A percentile compares a stretch with the other conserved stretches of the same genome.
phyloP scores from a whole-genome alignment of 78 protist species.

The Dictyostelium capitatum region DNA sequence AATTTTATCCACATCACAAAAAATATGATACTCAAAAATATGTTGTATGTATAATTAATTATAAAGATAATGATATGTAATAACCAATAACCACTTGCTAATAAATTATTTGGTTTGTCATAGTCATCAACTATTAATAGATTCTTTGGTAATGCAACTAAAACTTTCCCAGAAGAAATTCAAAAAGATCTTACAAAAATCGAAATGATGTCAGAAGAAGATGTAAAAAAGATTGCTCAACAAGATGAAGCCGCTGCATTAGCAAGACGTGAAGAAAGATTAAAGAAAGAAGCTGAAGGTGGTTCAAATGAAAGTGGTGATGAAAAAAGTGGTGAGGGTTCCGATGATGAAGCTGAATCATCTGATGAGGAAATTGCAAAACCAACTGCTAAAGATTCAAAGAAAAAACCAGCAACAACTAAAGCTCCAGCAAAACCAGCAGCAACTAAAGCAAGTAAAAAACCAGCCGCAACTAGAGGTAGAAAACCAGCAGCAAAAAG shows the following conservation, averaged over 20 bases:
- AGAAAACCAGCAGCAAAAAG: not conserved
- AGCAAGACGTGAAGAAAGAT: not conserved
- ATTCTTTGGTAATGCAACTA: conserved; percentile 59
- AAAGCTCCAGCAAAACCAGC: not conserved
- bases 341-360: not conserved
- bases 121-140: conserved; percentile 23
- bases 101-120: not conserved
- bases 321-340: not conserved
- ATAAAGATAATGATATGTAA: not conserved
- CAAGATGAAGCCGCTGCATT: not conserved
- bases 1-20: conserved; percentile 63
- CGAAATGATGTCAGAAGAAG: not conserved
- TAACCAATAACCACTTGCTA: not conserved
- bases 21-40: not conserved
- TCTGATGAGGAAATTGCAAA: not conserved
- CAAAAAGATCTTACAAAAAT: not conserved
- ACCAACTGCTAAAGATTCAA: not conserved
- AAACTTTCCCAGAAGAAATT: conserved; percentile 40
- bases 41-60: not conserved
- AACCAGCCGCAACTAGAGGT: not conserved
- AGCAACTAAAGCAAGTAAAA: not conserved
- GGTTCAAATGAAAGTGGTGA: not conserved
- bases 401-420: conserved; percentile 2
- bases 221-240: conserved; percentile 18
- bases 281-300: not conserved